phyloP scores from a whole-genome alignment of 352 stramenopile genomes.

The Phytophthora vignae region DNA sequence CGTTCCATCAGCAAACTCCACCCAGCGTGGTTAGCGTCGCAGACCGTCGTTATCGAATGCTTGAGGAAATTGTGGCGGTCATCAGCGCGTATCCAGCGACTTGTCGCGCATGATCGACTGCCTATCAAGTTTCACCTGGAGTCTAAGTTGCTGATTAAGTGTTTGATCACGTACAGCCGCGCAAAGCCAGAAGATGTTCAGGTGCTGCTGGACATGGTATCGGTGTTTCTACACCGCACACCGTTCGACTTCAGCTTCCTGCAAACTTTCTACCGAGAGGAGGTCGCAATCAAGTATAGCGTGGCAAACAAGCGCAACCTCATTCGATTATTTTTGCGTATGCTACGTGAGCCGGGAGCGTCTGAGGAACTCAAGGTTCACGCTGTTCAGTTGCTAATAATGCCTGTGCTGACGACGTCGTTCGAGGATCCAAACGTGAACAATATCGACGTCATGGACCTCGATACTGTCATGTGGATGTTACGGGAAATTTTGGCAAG shows the following conservation, averaged over 20 bases:
- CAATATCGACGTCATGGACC: slow-evolving; percentile 89
- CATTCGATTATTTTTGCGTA: slow-evolving; percentile 91
- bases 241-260: slow-evolving; percentile 96
- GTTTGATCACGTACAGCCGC: slow-evolving; percentile 95
- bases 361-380: slow-evolving; percentile 94
- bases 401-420: slow-evolving; percentile 91
- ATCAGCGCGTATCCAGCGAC: slow-evolving; percentile 76
- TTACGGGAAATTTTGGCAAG: slow-evolving; percentile 88
- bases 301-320: slow-evolving; percentile 84
- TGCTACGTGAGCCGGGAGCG: slow-evolving; percentile 75
- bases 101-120: slow-evolving; percentile 76
- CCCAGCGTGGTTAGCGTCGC: slow-evolving; percentile 86
- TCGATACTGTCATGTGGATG: slow-evolving; percentile 90
- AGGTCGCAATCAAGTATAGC: slow-evolving; percentile 78
- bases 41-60: slow-evolving; percentile 92
- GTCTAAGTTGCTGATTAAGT: slow-evolving; percentile 95
- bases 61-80: slow-evolving; percentile 96
- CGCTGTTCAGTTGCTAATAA: slow-evolving; percentile 93
- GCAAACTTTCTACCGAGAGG: slow-evolving; percentile 87
- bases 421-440: slow-evolving; percentile 83
- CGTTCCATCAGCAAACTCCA: slow-evolving; percentile 93
- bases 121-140: slow-evolving; percentile 95
- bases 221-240: slow-evolving; percentile 94
- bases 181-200: slow-evolving; percentile 94
- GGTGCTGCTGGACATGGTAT: slow-evolving; percentile 96